These are phyloP conservation scores for Phlegmacium glaucopus DNA, from an alignment of 768 basidiomycete species.

Conservation along the genomic window DNA sequence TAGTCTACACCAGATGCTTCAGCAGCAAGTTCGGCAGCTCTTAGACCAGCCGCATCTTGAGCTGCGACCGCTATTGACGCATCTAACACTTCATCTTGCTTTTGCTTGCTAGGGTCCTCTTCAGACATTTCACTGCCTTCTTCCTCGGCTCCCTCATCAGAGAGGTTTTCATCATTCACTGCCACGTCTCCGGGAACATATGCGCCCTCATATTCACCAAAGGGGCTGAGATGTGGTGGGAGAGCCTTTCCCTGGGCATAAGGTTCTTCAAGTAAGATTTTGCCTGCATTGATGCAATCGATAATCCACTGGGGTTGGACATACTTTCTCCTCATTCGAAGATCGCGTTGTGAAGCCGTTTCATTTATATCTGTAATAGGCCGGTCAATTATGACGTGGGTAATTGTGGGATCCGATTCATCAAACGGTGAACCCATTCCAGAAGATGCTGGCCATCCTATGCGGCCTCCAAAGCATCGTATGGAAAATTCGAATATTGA, in stretches of 20 bases:
- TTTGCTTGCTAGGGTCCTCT: slow-evolving; percentile 13
- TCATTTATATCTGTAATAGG: slow-evolving; percentile 57
- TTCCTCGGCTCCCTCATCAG: slow-evolving; percentile 24
- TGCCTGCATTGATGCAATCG: slow-evolving; percentile 89
- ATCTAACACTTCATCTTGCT: slow-evolving; percentile 9
- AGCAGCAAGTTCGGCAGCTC: slow-evolving; percentile 88
- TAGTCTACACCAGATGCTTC: slow-evolving; percentile 85
- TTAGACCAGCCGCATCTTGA: slow-evolving; percentile 62
- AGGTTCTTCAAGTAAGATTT: slow-evolving; percentile 77
- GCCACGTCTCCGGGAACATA: slow-evolving; percentile 57
- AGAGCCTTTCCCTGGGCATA: slow-evolving; percentile 84
- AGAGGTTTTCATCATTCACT: slow-evolving; percentile 31
- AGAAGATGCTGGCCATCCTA: slow-evolving; percentile 84
- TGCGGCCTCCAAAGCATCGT: slow-evolving; percentile 85
- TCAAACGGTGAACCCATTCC: slow-evolving; percentile 79
- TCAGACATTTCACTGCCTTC: slow-evolving; percentile 6
- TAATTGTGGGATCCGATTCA: slow-evolving; percentile 80
- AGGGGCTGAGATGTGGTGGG: slow-evolving; percentile 95
- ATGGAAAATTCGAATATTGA: slow-evolving; percentile 93
- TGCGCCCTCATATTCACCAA: slow-evolving; percentile 77
- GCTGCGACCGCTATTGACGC: slow-evolving; percentile 14
- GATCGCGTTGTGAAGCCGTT: slow-evolving; percentile 55
- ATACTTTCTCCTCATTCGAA: slow-evolving; percentile 70
- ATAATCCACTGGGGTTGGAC: slow-evolving; percentile 98
- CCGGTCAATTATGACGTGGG: slow-evolving; percentile 93